A percentile compares a stretch with the other conserved stretches of the same genome.
phyloP scores from a whole-genome alignment of 2,329 filamentous ascomycete genomes.

The Coniochaeta hoffmannii region DNA sequence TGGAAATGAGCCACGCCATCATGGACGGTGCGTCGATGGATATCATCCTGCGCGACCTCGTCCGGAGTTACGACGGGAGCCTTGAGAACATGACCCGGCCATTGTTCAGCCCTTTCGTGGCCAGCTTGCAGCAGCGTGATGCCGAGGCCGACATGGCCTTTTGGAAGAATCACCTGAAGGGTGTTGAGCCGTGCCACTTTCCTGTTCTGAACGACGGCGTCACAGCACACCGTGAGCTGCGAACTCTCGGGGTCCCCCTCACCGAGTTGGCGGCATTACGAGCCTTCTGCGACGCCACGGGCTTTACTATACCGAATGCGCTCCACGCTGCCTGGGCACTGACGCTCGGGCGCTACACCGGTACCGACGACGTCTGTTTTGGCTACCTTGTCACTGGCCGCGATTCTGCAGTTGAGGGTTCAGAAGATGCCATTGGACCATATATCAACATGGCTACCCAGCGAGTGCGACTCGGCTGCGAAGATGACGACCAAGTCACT shows the following conservation, averaged over 20 bases:
- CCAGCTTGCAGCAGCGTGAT: constrained; percentile 19
- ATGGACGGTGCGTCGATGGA: constrained; percentile 44
- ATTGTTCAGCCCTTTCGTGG: constrained; percentile 28
- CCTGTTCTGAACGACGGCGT: constrained; percentile 20
- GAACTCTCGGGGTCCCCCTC: constrained; percentile 16
- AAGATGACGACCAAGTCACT: constrained; percentile 1
- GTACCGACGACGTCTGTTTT: constrained; percentile 30
- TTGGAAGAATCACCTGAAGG: constrained; percentile 35
- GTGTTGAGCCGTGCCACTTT: constrained; percentile 37
- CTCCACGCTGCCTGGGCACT: constrained; percentile 31
- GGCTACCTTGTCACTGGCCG: constrained; percentile 29
- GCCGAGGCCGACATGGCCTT: constrained; percentile 27
- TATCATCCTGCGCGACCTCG: constrained; percentile 37
- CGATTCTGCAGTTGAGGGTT: constrained; percentile 12
- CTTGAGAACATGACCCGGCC: constrained; percentile 26
- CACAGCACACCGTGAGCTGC: constrained; percentile 5
- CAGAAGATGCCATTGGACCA: constrained; percentile 14
- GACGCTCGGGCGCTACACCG: constrained; percentile 27
- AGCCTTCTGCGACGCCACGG: constrained; percentile 29
- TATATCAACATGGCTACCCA: constrained; percentile 18
- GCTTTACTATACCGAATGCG: constrained; percentile 39
- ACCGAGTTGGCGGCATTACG: constrained; percentile 21
- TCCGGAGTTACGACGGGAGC: constrained; percentile 34
- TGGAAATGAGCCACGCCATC: constrained; percentile 44
- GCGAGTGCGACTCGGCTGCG: constrained; percentile 6